A percentile compares a stretch with the other conserved stretches of the same genome.
Conservation (phyloP, 2,329 filamentous ascomycete genomes). For the Diplodia intermedia region DNA sequence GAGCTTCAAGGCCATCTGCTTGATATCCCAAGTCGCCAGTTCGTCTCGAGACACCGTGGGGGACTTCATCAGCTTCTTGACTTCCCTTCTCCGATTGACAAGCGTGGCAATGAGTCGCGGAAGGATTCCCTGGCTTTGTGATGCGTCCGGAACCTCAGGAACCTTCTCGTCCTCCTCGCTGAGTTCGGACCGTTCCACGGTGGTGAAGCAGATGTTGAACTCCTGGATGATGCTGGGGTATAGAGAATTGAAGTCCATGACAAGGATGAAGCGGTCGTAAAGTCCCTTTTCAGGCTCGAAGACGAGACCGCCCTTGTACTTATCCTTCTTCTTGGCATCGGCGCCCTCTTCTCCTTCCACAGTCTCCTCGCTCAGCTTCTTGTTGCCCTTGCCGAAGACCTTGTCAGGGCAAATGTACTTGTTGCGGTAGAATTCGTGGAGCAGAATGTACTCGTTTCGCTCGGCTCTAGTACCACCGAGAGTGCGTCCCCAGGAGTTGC, state of each 20-base stretch:
- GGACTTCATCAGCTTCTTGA: constrained; percentile 97
- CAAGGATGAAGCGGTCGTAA: constrained; percentile 96
- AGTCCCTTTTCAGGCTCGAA: constrained; percentile 97
- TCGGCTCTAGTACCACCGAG: constrained; percentile 94
- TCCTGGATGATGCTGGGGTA: constrained; percentile 99
- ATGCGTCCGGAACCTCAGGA: constrained; percentile 77
- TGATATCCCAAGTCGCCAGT: constrained; percentile 95
- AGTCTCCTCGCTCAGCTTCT: constrained; percentile 73
- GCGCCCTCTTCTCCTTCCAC: constrained; percentile 71
- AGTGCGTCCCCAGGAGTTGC: constrained; percentile 97
- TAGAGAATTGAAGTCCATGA: constrained; percentile 99
- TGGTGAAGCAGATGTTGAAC: constrained; percentile 99
- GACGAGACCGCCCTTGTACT: constrained; percentile 97
- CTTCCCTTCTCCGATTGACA: constrained; percentile 85
- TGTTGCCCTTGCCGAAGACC: constrained; percentile 77
- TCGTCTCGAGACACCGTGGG: constrained; percentile 85
- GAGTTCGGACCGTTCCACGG: constrained; percentile 80
- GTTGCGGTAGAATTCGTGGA: constrained; percentile 95
- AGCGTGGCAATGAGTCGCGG: constrained; percentile 91
- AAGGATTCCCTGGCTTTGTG: constrained; percentile 82
- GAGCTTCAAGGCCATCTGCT: constrained; percentile 93
- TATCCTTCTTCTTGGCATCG: constrained; percentile 96
- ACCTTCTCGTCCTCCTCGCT: constrained; percentile 85
- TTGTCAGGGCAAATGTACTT: constrained; percentile 99
- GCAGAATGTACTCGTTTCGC: constrained; percentile 97